These are phyloP conservation scores for Lithospermum erythrorhizon DNA, from an alignment of 257 asterid genomes.

Conservation along the genomic window DNA sequence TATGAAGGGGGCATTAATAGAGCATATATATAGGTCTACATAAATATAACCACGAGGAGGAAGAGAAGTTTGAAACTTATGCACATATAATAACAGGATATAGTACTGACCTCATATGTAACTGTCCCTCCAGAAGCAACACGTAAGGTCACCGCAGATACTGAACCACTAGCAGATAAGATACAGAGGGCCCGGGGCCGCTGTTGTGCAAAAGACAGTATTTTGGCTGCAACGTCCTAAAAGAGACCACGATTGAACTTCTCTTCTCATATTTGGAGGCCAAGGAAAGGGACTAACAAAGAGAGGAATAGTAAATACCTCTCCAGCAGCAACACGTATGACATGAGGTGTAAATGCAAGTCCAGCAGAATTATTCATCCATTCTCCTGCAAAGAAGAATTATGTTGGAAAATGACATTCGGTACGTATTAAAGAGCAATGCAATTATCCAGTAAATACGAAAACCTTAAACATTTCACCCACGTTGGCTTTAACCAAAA, in stretches of 20 bases:
- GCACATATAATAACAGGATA: not conserved
- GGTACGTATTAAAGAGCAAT: not conserved
- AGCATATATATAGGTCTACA: not conserved
- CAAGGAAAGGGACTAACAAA: not conserved
- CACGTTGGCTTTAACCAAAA: not conserved
- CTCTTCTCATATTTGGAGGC: not conserved
- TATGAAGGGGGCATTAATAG: not conserved
- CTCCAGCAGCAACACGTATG: constrained; percentile 57
- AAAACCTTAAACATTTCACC: not conserved
- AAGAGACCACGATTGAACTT: constrained; percentile 7
- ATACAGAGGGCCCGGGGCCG: constrained; percentile 90
- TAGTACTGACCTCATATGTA: constrained; percentile 62
- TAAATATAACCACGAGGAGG: not conserved
- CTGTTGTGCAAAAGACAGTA: constrained; percentile 86
- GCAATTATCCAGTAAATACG: not conserved
- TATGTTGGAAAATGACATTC: not conserved
- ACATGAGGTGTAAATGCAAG: constrained; percentile 92
- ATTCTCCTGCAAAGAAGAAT: constrained; percentile 53
- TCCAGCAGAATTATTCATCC: constrained; percentile 98
- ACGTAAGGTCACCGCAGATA: constrained; percentile 65
- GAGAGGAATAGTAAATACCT: constrained; percentile 30
- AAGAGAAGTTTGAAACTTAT: not conserved
- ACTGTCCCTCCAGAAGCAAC: constrained; percentile 48
- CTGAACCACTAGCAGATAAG: constrained; percentile 75
- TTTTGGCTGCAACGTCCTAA: constrained; percentile 84